These are phyloP conservation scores for Auricularia heimuer DNA, from an alignment of 768 basidiomycete genomes.

Conservation along the genomic window DNA sequence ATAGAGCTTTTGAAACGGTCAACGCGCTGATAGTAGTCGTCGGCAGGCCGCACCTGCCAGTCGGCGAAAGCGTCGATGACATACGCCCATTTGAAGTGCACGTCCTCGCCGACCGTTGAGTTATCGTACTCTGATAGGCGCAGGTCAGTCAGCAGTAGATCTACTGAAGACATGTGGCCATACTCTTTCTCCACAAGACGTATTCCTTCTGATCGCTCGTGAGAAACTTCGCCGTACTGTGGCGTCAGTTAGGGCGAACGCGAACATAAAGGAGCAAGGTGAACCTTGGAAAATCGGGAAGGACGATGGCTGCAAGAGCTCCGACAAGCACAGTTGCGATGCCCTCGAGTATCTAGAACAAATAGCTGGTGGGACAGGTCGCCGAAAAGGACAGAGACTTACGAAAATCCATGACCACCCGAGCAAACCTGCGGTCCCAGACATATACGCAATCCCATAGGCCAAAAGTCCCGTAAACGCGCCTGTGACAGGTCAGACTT, in stretches of 20 bases:
- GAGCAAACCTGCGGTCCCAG: conserved; percentile 31
- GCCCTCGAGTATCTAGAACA: conserved; percentile 50
- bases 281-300: not conserved
- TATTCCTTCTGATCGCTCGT: conserved; percentile 50
- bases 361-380: not conserved
- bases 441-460: conserved; percentile 45
- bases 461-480: conserved; percentile 55
- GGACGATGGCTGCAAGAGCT: conserved; percentile 29
- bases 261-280: not conserved
- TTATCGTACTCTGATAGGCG: conserved; percentile 38
- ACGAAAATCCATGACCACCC: conserved; percentile 69
- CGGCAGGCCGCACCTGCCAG: conserved; percentile 42
- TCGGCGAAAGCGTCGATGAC: conserved; percentile 44
- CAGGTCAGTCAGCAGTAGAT: too few relatives aligned
- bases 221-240: conserved; percentile 47
- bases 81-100: conserved; percentile 45
- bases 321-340: conserved; percentile 49
- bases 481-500: conserved; percentile 27
- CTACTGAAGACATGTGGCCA: conserved; percentile 7
- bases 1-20: conserved; percentile 28
- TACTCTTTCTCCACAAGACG: conserved; percentile 47
- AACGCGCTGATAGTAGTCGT: not conserved
- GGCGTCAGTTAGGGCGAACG: conserved; percentile 29
- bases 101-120: conserved; percentile 50
- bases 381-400: not conserved